These are phyloP conservation scores for Quillaja saponaria DNA, from an alignment of 306 rosid genomes.

Conservation along the genomic window DNA sequence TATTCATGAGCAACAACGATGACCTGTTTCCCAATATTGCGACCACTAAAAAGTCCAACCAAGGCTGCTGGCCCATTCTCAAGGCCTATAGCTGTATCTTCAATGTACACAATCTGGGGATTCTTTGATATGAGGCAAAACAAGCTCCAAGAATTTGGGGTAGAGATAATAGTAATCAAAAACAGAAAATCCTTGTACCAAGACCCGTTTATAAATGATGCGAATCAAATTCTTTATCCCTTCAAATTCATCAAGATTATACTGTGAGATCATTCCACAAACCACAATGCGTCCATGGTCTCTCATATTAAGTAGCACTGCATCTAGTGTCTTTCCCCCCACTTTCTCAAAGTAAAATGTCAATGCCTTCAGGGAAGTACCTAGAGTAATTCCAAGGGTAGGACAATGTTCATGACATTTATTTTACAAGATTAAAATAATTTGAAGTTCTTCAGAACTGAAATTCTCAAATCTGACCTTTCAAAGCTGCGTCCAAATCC, in stretches of 20 bases:
- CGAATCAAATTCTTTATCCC: conserved; percentile 35
- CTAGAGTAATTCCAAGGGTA: no score
- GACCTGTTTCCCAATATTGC: conserved; percentile 45
- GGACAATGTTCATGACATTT: no score
- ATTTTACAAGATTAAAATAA: no score
- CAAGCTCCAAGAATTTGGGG: conserved; percentile 40
- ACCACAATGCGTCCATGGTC: conserved; percentile 46
- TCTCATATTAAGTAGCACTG: conserved; percentile 49
- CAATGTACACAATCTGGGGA: conserved; percentile 45
- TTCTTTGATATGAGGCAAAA: conserved; percentile 32
- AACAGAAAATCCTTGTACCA: conserved; percentile 49
- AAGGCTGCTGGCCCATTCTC: conserved; percentile 45
- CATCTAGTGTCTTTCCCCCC: conserved; percentile 48
- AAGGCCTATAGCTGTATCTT: conserved; percentile 48
- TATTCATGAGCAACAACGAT: conserved; percentile 43
- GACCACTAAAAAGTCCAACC: conserved; percentile 38
- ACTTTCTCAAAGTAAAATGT: conserved; percentile 54
- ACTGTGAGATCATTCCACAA: conserved; percentile 50
- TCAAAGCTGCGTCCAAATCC: conserved; percentile 39
- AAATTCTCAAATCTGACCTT: conserved; percentile 20
- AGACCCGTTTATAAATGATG: conserved; percentile 35
- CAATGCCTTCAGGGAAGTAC: conserved; percentile 50
- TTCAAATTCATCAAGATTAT: conserved; percentile 34
- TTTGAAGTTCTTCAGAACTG: no score
- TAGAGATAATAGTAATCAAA: conserved; percentile 44